Percentiles rank a stretch among this genome's conserved stretches.
phyloP scores from a whole-genome alignment of 345 rosid species.

The Crucihimalaya himalaica region DNA sequence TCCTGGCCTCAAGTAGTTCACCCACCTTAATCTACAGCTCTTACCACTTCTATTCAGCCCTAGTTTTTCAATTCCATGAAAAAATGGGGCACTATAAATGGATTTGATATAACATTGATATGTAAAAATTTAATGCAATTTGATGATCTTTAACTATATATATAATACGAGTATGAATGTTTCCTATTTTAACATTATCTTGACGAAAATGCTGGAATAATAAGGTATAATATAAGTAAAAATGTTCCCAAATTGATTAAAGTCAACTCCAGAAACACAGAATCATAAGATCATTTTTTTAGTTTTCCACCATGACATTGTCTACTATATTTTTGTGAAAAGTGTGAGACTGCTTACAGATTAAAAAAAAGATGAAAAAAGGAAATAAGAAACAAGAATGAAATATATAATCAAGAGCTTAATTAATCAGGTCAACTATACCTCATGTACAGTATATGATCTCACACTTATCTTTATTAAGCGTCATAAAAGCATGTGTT shows the following conservation, averaged over 20 bases:
- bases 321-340: not conserved
- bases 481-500: constrained; percentile 12
- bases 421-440: constrained; percentile 12
- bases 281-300: constrained; percentile 27
- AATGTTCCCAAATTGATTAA: constrained; percentile 17
- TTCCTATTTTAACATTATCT: constrained; percentile 5
- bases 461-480: constrained; percentile 6
- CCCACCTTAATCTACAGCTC: constrained; percentile 94
- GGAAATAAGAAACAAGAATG: not conserved
- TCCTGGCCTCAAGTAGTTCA: constrained; percentile 87
- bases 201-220: not conserved
- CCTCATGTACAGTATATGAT: not conserved
- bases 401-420: not conserved
- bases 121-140: not conserved
- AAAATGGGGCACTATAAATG: not conserved
- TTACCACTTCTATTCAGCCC: constrained; percentile 84
- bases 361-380: too few relatives aligned
- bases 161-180: not conserved
- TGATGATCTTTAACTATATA: constrained; percentile 20
- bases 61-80: constrained; percentile 21
- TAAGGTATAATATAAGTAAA: not conserved
- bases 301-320: constrained; percentile 16
- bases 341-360: too few relatives aligned
- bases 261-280: constrained; percentile 34
- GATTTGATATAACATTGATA: constrained; percentile 12